phyloP scores from a whole-genome alignment of 768 basidiomycete species.

The Daedaleopsis nitida region DNA sequence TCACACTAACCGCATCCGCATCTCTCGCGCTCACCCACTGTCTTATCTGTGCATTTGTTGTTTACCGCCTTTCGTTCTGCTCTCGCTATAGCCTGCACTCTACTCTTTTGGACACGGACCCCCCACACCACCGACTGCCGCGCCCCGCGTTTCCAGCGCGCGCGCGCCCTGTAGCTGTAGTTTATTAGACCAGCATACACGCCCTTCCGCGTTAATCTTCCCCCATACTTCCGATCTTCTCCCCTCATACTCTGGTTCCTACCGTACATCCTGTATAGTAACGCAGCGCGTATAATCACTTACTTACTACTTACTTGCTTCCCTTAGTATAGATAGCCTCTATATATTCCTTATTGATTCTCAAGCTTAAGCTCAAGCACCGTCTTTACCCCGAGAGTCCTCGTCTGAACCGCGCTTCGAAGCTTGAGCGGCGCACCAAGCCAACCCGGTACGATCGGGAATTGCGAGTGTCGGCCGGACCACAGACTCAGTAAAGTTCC shows the following conservation, averaged over 20 bases:
- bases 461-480: too few species aligned
- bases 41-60: neutral
- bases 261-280: neutral
- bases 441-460: too few species aligned
- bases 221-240: neutral
- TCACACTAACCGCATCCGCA: neutral
- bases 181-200: neutral
- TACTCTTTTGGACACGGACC: neutral
- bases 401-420: too few species aligned
- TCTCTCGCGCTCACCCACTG: neutral
- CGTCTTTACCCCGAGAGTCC: too few species aligned
- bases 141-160: neutral
- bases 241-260: neutral
- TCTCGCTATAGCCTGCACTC: neutral
- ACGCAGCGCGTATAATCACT: too few species aligned
- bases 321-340: too few species aligned
- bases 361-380: too few species aligned
- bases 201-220: neutral
- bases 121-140: too few species aligned
- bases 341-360: too few species aligned
- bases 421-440: too few species aligned
- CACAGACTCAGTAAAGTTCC: too few species aligned
- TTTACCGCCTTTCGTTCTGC: neutral
- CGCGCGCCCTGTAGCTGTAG: slow-evolving; percentile 19
- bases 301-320: too few species aligned